Evolutionary conservation across 2,329 filamentous ascomycete genomes (phyloP).

Genomic region (Fusarium lateritium): DNA sequence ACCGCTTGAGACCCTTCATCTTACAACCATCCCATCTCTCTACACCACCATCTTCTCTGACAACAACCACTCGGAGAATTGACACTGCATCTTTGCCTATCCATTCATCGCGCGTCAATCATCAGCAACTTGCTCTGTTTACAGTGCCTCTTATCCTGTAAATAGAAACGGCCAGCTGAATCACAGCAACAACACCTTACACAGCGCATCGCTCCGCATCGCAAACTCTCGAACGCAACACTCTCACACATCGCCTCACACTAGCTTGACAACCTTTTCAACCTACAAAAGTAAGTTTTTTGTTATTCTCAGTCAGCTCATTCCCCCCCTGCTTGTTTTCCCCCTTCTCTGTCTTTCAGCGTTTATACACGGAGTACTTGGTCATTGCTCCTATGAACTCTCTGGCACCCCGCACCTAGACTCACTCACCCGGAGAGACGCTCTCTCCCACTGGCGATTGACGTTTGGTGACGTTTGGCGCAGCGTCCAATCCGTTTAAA

Average conservation of each 20-base stretch:
- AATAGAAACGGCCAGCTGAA: conserved; percentile 8
- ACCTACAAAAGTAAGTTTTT: conserved; percentile 39
- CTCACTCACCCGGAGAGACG: conserved; percentile 14
- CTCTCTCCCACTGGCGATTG: conserved; percentile 28
- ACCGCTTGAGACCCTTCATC: conserved; percentile 3
- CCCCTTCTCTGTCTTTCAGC: conserved; percentile 24
- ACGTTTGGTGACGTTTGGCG: conserved; percentile 45
- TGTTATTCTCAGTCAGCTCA: conserved; percentile 6
- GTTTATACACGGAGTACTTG: conserved; percentile 43
- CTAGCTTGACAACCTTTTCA: conserved; percentile 13
- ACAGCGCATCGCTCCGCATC: conserved; percentile 12
- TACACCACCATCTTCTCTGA: conserved; percentile 14
- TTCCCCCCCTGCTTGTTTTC: conserved; percentile 1
- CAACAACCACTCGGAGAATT: conserved; percentile 3
- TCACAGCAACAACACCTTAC: conserved; percentile 10
- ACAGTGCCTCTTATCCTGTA: conserved; percentile 11
- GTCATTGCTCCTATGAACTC: conserved; percentile 5
- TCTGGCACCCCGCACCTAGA: conserved; percentile 39
- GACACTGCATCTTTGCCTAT: not conserved
- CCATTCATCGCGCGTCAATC: not conserved
- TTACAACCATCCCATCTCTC: not conserved
- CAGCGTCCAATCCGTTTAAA: conserved; percentile 45
- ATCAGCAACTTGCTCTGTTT: not conserved
- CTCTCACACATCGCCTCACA: conserved; percentile 1
- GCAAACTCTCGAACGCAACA: conserved; percentile 6